A percentile compares a stretch with the other conserved stretches of the same genome.
Evolutionary conservation across 2,329 filamentous ascomycete genomes (phyloP).

Genomic region (Penicillium sclerotiorum): DNA sequence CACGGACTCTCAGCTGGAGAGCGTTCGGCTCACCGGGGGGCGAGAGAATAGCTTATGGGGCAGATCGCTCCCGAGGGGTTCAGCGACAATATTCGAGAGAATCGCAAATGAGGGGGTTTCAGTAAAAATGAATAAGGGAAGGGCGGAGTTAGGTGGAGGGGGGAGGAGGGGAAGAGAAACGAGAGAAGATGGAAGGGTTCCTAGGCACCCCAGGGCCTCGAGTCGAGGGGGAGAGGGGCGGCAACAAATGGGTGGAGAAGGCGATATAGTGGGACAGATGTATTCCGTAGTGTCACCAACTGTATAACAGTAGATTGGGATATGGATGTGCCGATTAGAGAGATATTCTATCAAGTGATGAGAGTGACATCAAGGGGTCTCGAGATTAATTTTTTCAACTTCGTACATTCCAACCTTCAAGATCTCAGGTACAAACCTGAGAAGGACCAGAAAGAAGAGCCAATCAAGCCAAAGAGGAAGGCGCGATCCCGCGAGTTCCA

Average conservation of each 20-base stretch:
- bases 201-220: constrained; percentile 9
- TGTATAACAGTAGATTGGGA: constrained; percentile 16
- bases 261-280: constrained; percentile 23
- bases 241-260: constrained; percentile 20
- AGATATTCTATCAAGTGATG: constrained; percentile 1
- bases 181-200: constrained; percentile 3
- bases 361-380: neutral
- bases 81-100: neutral
- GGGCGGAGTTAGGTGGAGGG: neutral
- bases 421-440: neutral
- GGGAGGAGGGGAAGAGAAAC: constrained; percentile 1
- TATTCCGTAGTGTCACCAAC: constrained; percentile 13
- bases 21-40: constrained; percentile 2
- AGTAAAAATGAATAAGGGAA: neutral
- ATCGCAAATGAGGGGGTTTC: neutral
- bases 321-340: neutral
- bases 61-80: neutral
- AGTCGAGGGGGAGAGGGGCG: constrained; percentile 18
- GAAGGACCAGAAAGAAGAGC: neutral
- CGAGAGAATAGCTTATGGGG: neutral
- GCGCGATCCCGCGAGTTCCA: neutral
- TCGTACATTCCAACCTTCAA: neutral
- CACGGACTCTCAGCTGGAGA: constrained; percentile 11
- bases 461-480: constrained; percentile 2
- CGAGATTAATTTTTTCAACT: neutral